Evolutionary conservation across 2,329 filamentous ascomycete genomes (phyloP).

Genomic region (Hymenoscyphus linearis): DNA sequence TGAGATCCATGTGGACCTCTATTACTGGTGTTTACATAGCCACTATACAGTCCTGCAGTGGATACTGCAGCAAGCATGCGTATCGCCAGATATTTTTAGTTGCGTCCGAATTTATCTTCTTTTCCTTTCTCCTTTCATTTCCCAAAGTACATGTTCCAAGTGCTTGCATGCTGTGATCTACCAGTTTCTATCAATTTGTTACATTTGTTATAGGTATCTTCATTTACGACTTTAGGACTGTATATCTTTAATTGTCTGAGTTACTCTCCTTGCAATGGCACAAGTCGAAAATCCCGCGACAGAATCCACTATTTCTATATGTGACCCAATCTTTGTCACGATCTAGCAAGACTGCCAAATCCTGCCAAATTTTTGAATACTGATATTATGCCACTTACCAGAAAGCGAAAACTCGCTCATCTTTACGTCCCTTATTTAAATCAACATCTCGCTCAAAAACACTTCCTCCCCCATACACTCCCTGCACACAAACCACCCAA

Average conservation of each 20-base stretch:
- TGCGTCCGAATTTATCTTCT: not conserved
- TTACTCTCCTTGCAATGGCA: not conserved
- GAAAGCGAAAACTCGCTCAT: not conserved
- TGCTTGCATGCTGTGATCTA: not conserved
- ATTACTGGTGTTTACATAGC: not conserved
- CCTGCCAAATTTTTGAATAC: not conserved
- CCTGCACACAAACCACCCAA: not conserved
- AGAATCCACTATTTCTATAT: not conserved
- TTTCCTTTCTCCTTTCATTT: not conserved
- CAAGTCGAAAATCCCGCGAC: not conserved
- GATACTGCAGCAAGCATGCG: not conserved
- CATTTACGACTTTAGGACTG: not conserved
- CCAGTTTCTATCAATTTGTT: too few species aligned
- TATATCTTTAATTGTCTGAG: not conserved
- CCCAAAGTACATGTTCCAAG: not conserved
- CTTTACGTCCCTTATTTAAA: not conserved
- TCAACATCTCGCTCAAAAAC: not conserved
- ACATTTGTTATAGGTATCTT: not conserved
- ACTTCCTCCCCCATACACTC: not conserved
- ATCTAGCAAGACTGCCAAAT: not conserved
- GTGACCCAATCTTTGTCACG: not conserved
- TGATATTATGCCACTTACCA: not conserved
- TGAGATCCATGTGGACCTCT: not conserved
- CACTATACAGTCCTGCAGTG: not conserved
- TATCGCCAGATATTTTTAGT: not conserved